These are phyloP conservation scores for Golubevia pallescens DNA, from an alignment of 1,284 basidiomycete genomes.

Conservation along the genomic window DNA sequence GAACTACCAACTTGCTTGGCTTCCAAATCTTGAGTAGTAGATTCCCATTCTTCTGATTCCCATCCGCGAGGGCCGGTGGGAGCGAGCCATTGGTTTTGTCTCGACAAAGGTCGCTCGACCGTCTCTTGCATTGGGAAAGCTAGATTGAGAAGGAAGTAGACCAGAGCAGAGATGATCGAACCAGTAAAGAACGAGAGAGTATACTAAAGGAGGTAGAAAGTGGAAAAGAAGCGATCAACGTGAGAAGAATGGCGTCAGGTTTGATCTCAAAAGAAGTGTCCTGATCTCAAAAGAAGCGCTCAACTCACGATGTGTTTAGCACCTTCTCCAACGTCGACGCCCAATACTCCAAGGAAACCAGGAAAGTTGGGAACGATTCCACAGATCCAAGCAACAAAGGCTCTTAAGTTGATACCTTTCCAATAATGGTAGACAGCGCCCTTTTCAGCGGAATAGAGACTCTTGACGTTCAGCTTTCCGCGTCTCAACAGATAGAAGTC, in stretches of 20 bases:
- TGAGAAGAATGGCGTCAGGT: conserved; percentile 1
- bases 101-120: no score
- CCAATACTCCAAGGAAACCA: background rate
- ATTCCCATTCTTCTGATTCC: no score
- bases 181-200: conserved; percentile 42
- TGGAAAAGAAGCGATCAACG: conserved; percentile 25
- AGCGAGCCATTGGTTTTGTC: no score
- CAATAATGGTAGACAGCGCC: no score
- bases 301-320: background rate
- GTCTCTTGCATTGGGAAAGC: no score
- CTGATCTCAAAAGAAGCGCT: background rate
- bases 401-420: no score
- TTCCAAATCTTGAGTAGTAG: no score
- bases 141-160: conserved; percentile 32
- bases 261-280: background rate
- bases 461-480: background rate
- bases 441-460: background rate
- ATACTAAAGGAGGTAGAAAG: conserved; percentile 33
- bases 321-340: no score
- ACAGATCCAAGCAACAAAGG: no score
- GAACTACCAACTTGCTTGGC: no score
- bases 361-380: no score
- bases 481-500: conserved; percentile 5
- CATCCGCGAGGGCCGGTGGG: no score
- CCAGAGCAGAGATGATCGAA: conserved; percentile 21